A percentile compares a stretch with the other conserved stretches of the same genome.
phyloP scores from a whole-genome alignment of 2,329 filamentous ascomycete genomes.

The Blastomyces silverae region DNA sequence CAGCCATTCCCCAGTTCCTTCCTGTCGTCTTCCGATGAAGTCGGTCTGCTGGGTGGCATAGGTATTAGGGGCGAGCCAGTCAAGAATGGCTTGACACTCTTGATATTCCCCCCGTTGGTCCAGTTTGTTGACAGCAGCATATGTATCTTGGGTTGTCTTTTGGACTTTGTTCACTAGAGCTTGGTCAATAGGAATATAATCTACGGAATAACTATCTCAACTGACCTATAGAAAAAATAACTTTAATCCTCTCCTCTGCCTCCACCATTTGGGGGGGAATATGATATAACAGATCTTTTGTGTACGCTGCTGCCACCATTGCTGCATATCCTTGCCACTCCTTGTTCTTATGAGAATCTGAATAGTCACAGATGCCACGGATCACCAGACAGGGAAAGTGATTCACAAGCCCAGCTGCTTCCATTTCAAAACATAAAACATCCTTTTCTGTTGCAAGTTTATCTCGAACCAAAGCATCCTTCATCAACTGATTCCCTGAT shows the following conservation, averaged over 20 bases:
- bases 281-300: neutral
- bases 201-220: too few relatives aligned
- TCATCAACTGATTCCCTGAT: conserved; percentile 27
- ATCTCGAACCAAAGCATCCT: conserved; percentile 16
- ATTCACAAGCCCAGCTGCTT: conserved; percentile 14
- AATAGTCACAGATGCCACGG: conserved; percentile 21
- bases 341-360: conserved; percentile 22
- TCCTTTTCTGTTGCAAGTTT: conserved; percentile 13
- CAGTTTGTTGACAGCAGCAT: too few relatives aligned
- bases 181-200: too few relatives aligned
- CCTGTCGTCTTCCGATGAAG: conserved; percentile 27
- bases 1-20: conserved; percentile 45
- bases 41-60: conserved; percentile 39
- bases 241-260: too few relatives aligned
- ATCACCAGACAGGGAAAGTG: conserved; percentile 17
- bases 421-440: conserved; percentile 26
- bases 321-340: conserved; percentile 23
- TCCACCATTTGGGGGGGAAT: too few relatives aligned
- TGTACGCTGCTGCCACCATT: neutral
- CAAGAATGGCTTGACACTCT: neutral
- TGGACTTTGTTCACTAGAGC: too few relatives aligned
- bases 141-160: too few relatives aligned
- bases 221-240: too few relatives aligned
- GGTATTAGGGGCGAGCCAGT: conserved; percentile 39
- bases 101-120: neutral